Conservation (phyloP, 345 rosid species). For the Salix koriyanagi region DNA sequence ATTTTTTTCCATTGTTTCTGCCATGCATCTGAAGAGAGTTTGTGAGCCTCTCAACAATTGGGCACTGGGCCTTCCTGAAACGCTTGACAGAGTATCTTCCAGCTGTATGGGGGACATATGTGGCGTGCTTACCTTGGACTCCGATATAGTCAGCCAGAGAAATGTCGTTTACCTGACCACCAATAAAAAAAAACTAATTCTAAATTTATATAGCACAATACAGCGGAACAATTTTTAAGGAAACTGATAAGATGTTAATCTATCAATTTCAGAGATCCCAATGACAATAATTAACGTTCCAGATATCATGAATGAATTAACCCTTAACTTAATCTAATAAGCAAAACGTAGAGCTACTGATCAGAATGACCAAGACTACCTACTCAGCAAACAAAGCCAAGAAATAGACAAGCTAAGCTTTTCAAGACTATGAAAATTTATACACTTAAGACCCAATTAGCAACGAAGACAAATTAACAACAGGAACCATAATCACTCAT, state of each 20-base stretch:
- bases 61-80: constrained; percentile 96
- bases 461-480: background rate
- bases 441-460: background rate
- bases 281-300: background rate
- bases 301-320: background rate
- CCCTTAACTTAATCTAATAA: background rate
- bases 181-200: background rate
- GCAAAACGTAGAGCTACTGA: background rate
- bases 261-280: background rate
- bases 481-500: background rate
- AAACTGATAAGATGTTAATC: background rate
- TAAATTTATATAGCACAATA: background rate
- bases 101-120: constrained; percentile 90
- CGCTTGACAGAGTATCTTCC: constrained; percentile 92
- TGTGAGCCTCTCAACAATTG: constrained; percentile 86
- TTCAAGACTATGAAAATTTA: background rate
- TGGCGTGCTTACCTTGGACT: constrained; percentile 69
- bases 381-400: no score
- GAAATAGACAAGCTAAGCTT: background rate
- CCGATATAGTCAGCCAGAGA: constrained; percentile 74
- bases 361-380: no score
- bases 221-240: background rate
- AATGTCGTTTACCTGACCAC: constrained; percentile 58
- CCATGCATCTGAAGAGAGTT: constrained; percentile 98
- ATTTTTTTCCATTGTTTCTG: constrained; percentile 82